Evolutionary conservation across 192 early-diverging fungal genomes (phyloP).

Genomic region (Diversispora eburnea): DNA sequence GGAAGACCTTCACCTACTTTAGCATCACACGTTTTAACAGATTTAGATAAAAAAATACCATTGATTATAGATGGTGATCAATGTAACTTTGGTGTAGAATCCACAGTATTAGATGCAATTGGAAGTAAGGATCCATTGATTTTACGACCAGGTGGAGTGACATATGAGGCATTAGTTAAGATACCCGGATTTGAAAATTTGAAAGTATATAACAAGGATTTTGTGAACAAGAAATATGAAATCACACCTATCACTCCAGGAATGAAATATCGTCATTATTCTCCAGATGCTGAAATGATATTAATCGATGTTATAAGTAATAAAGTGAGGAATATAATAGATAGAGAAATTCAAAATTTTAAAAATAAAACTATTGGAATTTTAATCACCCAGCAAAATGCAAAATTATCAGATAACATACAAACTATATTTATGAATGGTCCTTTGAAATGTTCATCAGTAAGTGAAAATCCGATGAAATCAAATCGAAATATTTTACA

Average conservation of each 20-base stretch:
- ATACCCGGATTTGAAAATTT: slow-evolving; percentile 63
- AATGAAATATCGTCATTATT: slow-evolving; percentile 99
- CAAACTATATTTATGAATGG: slow-evolving; percentile 27
- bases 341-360: slow-evolving; percentile 35
- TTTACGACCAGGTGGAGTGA: slow-evolving; percentile 89
- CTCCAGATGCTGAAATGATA: slow-evolving; percentile 82
- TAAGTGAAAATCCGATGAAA: background rate
- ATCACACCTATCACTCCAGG: slow-evolving; percentile 89
- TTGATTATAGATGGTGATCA: slow-evolving; percentile 88
- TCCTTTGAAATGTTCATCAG: background rate
- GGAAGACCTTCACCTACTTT: slow-evolving; percentile 92
- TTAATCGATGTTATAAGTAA: slow-evolving; percentile 51
- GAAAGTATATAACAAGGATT: slow-evolving; percentile 78
- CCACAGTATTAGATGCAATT: slow-evolving; percentile 89
- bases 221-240: slow-evolving; percentile 67
- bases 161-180: slow-evolving; percentile 65
- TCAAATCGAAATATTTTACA: slow-evolving; percentile 34
- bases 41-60: slow-evolving; percentile 75
- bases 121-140: slow-evolving; percentile 64
- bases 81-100: slow-evolving; percentile 88
- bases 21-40: slow-evolving; percentile 82
- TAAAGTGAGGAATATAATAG: slow-evolving; percentile 13
- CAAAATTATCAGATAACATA: background rate
- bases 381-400: slow-evolving; percentile 3
- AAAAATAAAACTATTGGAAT: slow-evolving; percentile 30